Evolutionary conservation across 306 rosid genomes (phyloP), one percentile per base, ranked within the genome.

Genomic region (Myrica gale): DNA sequence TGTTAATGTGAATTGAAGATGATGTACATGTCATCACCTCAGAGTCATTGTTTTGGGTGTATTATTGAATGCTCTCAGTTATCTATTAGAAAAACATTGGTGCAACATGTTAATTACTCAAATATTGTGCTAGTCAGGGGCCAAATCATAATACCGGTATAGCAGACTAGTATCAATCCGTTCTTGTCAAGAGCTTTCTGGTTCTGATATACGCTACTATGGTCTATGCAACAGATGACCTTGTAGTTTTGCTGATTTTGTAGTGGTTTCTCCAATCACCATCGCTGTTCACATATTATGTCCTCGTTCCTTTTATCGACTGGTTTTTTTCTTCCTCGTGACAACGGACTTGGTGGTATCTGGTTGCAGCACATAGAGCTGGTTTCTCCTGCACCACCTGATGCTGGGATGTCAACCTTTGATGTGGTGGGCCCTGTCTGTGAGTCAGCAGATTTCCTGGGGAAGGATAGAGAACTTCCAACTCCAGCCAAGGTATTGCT

Each of bases 341-440:
- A 47, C 45, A 43, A 47, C 17, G 72, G 81, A 74, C 47, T 47
- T 68, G 39, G 42, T 57, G 32, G 71, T 37, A n/a, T 83, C 63
- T 58, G 44, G 48, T 76, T 85, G 84, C 93, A 95, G 97, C 98
- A 95, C 79, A 92, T 95, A 65, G 98, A 92, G 87, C 83, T 95
- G 79, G 87, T 95, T 84, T 87, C 97, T 77, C 98, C 98, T 71
- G 68, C 90, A 16, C 77, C 95, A n/a, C 71, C 81, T 15, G 82
- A 53, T 45, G 73, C 88, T 0, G 87, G 84, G 74, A 47, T 78
- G 65, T 77, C 88, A 3, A 85, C 88, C 52, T 88, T 85, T 60
- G 89, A 88, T 71, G 89, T 85, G 65, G 92, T 88, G 23, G 92
- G 92, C 51, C 92, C 92, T 53, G 89, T 88, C 66, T 85, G 92